Evolutionary conservation across 2,329 filamentous ascomycete species (phyloP).

Genomic region (Xylaria multiplex): DNA sequence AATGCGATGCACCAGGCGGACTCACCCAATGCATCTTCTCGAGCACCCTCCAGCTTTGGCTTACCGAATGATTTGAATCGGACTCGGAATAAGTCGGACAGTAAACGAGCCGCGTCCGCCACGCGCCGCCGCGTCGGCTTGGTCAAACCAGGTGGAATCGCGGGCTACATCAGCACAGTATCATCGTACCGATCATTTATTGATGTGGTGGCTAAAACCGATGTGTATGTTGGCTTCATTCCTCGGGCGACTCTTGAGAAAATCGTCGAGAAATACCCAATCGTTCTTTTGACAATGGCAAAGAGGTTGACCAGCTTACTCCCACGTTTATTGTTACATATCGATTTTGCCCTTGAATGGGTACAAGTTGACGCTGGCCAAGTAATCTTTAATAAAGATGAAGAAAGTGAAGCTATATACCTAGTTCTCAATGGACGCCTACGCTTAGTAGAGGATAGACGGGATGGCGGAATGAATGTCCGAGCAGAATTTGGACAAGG

Average conservation of each 20-base stretch:
- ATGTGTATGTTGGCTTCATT: conserved; percentile 96
- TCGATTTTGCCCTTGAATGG: conserved; percentile 98
- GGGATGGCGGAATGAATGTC: conserved; percentile 84
- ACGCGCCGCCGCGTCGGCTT: conserved; percentile 76
- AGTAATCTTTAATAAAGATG: conserved; percentile 90
- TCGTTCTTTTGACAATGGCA: conserved; percentile 93
- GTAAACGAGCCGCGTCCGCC: conserved; percentile 52
- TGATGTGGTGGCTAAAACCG: conserved; percentile 95
- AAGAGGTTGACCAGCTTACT: conserved; percentile 91
- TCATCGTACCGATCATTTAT: conserved; percentile 97
- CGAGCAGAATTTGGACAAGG: conserved; percentile 95
- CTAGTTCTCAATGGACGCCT: conserved; percentile 95
- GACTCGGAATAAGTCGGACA: conserved; percentile 53
- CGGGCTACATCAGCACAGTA: conserved; percentile 92
- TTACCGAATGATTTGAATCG: conserved; percentile 47
- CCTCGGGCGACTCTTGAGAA: conserved; percentile 86
- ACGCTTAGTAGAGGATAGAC: conserved; percentile 82
- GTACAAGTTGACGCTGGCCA: conserved; percentile 95
- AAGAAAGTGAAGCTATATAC: conserved; percentile 98
- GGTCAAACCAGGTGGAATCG: conserved; percentile 92
- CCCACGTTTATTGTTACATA: conserved; percentile 90
- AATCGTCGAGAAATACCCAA: conserved; percentile 91
- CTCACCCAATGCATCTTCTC: conserved; percentile 38
- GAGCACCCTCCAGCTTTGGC: conserved; percentile 35
- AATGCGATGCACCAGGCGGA: conserved; percentile 52